Conservation (phyloP, 1,284 basidiomycete genomes). For the Malassezia restricta region DNA sequence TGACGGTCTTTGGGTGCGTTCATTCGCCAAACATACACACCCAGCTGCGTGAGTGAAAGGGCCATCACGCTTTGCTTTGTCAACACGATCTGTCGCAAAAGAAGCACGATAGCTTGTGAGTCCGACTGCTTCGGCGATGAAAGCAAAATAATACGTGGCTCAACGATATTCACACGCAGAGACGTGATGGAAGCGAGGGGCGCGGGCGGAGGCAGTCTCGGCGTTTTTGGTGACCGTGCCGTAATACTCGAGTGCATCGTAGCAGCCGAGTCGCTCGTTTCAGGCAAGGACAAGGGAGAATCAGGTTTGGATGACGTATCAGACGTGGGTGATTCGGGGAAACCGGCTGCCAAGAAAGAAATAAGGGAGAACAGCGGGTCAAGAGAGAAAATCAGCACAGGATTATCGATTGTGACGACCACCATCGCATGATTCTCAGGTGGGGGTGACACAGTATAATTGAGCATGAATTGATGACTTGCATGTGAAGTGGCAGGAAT, state of each 20-base stretch:
- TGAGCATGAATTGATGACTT: slow-evolving; percentile 85
- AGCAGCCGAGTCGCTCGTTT: neutral
- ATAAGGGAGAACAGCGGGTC: slow-evolving; percentile 81
- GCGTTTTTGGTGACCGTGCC: neutral
- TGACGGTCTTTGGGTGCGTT: slow-evolving; percentile 69
- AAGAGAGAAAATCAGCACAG: slow-evolving; percentile 81
- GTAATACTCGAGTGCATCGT: neutral
- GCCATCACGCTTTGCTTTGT: slow-evolving; percentile 85
- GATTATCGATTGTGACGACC: slow-evolving; percentile 81
- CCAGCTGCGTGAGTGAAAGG: slow-evolving; percentile 66
- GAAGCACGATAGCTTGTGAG: slow-evolving; percentile 76
- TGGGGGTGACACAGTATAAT: slow-evolving; percentile 64
- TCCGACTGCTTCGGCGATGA: slow-evolving; percentile 69
- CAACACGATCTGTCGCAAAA: slow-evolving; percentile 71
- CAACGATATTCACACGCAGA: slow-evolving; percentile 79
- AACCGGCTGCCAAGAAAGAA: slow-evolving; percentile 67
- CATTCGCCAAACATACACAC: slow-evolving; percentile 87
- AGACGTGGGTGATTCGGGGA: slow-evolving; percentile 29
- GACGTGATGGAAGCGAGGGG: slow-evolving; percentile 21
- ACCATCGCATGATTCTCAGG: slow-evolving; percentile 56
- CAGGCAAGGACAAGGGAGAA: neutral
- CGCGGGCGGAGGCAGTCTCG: neutral
- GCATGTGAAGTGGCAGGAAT: slow-evolving; percentile 80
- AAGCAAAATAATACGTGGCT: slow-evolving; percentile 76
- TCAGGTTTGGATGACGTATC: neutral